Evolutionary conservation across 2,329 filamentous ascomycete species (phyloP), one percentile per base, ranked within the genome.

Genomic region (Blastomyces silverae): DNA sequence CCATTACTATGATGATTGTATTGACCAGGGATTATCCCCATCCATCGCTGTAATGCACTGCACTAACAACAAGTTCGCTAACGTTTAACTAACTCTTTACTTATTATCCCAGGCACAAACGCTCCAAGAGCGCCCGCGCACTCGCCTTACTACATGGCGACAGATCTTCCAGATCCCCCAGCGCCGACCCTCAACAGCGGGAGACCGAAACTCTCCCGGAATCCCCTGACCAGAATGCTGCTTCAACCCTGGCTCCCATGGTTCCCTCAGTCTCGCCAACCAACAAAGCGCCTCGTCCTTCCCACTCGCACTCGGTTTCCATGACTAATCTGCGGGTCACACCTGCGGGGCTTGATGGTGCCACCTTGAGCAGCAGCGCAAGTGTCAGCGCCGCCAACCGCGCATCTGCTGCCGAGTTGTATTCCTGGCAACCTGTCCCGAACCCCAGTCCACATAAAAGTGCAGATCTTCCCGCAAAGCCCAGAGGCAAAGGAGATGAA

Each of bases 131-230:
- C 67, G 75, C 79, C 59, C 76, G 85, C 66, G 81, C 83, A 58
- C 79, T 83, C 66, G 81, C 83, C 44, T 74, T 85, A 28, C 76
- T 85, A 60, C 79, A 82, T 69, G 81, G 82, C 65, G 81, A 82
- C 64, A 81, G 79, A 66, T 79, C 48, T 22, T 52, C n/a, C 48
- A 52, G 10, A 52, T 28, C 50, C 25, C 28, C 50, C 22, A 28
- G 79, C 67, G 73, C 76, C 39, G 66, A 68, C 61, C 78, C 80
- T 59, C 78, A 79, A 28, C 73, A 70, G 61, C 73, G 70, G 62
- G 70, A 74, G 69, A 67, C 74, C 68, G 67, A 73, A 53, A 66
- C 67, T 46, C 56, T 37, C 50, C 52, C 37, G 37, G 50, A 70
- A 46, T 67, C 65, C 61, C 64, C 65, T 61, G 71, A 73, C 34